Evolutionary conservation across 2,329 filamentous ascomycete genomes (phyloP), one percentile per base, ranked within the genome.

Genomic region (Epichloe coenophiala): DNA sequence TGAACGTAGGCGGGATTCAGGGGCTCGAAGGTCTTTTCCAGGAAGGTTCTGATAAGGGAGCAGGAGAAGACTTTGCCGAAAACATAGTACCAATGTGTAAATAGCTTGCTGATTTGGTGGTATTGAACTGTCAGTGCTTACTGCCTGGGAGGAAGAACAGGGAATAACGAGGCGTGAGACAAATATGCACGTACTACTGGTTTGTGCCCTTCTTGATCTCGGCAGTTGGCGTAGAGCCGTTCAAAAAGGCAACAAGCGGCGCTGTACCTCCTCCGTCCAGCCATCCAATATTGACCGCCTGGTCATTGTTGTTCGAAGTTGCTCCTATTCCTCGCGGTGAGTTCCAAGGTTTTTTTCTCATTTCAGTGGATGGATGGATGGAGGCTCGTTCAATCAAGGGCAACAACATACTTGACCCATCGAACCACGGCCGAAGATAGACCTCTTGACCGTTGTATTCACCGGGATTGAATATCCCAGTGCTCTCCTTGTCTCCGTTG

Each of bases 401-500:
- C 5, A 2, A n/a, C 11, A 13, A 19, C 57, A 35, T 57, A 59
- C 57, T 59, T 17, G 59, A 56, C 23, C 63, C 63, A 45, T 66
- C 59, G 49, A 66, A 66, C 55, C 57, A 65, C 15, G 60, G 54
- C 31, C 54, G 51, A 2, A 65, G 57, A 48, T 61, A 52, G 2
- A 66, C 57, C 15, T 51, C 19, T 11, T 53, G 17, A 3, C 52
- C 55, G 11, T 57, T 23, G 47, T 57, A 63, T 1, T 23, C 48
- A 6, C 63, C 64, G 3, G 50, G 49, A 38, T 61, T 62, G 33
- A 65, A 58, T 19, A 65, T 64, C 3, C 63, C 63, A 1, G 60
- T 60, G 31, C 58, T 54, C 9, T 57, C 50, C 12, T 51, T 23
- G 7, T 54, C 46, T 9, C 54, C 47, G 15, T 57, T 52, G 13